Percentiles rank a stretch among this genome's conserved stretches.
Conservation (phyloP, 345 rosid species). For the Gossypioides kirkii region DNA sequence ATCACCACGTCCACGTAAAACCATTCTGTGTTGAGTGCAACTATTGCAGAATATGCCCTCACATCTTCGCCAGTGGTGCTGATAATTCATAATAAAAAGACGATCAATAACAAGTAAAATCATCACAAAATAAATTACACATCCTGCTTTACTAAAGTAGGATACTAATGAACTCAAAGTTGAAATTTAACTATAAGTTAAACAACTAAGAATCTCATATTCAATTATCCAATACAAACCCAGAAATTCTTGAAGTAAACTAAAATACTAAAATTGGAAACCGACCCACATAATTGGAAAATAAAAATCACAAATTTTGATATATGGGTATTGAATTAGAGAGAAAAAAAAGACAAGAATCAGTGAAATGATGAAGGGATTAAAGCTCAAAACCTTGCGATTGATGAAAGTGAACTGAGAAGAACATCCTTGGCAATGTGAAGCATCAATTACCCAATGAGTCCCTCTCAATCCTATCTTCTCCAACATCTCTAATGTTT, state of each 20-base stretch:
- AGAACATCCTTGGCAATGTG: slow-evolving; percentile 96
- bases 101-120: neutral
- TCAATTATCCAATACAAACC: slow-evolving; percentile 2
- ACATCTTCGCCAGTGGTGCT: slow-evolving; percentile 96
- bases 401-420: slow-evolving; percentile 89
- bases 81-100: slow-evolving; percentile 19
- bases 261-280: neutral
- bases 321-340: slow-evolving; percentile 13
- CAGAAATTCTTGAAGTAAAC: neutral
- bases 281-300: neutral
- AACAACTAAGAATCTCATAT: neutral
- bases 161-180: neutral
- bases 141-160: neutral
- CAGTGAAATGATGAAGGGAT: neutral
- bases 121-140: neutral
- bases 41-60: slow-evolving; percentile 78
- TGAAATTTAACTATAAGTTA: neutral
- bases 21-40: slow-evolving; percentile 76
- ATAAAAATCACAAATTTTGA: neutral
- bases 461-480: slow-evolving; percentile 86
- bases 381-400: slow-evolving; percentile 65
- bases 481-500: slow-evolving; percentile 51
- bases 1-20: slow-evolving; percentile 87
- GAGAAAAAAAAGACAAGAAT: neutral
- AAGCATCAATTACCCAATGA: slow-evolving; percentile 76